Evolutionary conservation across 78 protist genomes (phyloP).

Genomic region (Dictyostelium intermedium): DNA sequence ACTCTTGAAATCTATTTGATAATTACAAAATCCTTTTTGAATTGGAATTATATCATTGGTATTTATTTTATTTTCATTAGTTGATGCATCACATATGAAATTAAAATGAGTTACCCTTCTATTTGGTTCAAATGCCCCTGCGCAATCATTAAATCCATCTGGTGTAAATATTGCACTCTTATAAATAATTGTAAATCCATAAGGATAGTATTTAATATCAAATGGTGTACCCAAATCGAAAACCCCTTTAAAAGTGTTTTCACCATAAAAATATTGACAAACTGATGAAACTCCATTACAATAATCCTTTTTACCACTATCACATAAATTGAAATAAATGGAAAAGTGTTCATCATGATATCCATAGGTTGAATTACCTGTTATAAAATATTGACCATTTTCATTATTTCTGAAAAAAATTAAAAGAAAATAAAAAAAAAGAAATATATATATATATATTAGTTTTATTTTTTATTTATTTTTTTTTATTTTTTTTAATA

Average conservation of each 20-base stretch:
- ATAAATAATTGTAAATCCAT: background rate
- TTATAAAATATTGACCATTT: background rate
- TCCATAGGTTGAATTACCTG: background rate
- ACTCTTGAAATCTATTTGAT: background rate
- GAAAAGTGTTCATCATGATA: background rate
- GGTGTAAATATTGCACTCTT: background rate
- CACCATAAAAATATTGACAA: background rate
- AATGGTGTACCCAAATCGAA: background rate
- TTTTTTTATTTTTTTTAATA: too few relatives aligned
- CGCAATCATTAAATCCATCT: background rate
- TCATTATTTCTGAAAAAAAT: background rate
- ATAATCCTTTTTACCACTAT: background rate
- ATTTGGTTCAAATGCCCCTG: background rate
- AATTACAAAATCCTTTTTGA: background rate
- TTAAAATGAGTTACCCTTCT: background rate
- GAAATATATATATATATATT: too few relatives aligned
- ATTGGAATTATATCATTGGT: background rate
- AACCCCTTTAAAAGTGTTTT: background rate
- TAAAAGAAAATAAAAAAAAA: background rate
- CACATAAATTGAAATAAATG: background rate
- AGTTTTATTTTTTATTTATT: too few relatives aligned
- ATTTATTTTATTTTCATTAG: background rate
- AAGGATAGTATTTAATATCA: background rate
- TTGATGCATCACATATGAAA: background rate
- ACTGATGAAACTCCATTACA: background rate